A percentile compares a stretch with the other conserved stretches of the same genome.
phyloP scores from a whole-genome alignment of 441 rosid species.

The Erodium texanum region DNA sequence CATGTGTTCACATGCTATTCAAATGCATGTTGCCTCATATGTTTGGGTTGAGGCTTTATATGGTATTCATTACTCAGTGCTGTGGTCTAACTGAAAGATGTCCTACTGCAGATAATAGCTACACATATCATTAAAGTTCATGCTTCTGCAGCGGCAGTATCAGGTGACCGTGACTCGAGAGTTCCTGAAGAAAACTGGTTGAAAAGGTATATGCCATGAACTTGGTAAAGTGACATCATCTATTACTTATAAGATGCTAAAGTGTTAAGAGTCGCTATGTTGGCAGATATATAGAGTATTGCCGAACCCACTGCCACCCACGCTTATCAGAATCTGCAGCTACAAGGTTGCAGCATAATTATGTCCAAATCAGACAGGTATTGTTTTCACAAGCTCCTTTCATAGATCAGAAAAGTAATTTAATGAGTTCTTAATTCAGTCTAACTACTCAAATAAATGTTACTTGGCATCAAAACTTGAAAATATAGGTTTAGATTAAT shows the following conservation, averaged over 20 bases:
- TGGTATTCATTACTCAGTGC: background rate
- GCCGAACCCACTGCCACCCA: slow-evolving; percentile 74
- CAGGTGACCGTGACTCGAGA: slow-evolving; percentile 44
- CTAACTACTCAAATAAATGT: background rate
- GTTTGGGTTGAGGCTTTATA: background rate
- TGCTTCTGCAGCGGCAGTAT: slow-evolving; percentile 68
- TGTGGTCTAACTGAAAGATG: slow-evolving; percentile 10
- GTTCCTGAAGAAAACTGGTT: slow-evolving; percentile 85
- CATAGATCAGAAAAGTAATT: background rate
- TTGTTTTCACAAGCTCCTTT: slow-evolving; percentile 5
- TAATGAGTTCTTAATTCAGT: slow-evolving; percentile 3
- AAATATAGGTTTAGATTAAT: too few relatives aligned
- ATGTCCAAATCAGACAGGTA: slow-evolving; percentile 87
- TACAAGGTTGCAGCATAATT: slow-evolving; percentile 61
- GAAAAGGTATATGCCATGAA: slow-evolving; percentile 46
- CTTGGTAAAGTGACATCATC: slow-evolving; percentile 3
- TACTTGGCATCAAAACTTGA: background rate
- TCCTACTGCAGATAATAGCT: slow-evolving; percentile 59
- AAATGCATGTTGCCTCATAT: background rate
- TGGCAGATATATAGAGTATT: slow-evolving; percentile 72
- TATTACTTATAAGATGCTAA: slow-evolving; percentile 16
- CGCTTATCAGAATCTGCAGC: slow-evolving; percentile 76
- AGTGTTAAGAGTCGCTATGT: slow-evolving; percentile 15
- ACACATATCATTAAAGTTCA: slow-evolving; percentile 87
- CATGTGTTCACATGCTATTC: background rate